Evolutionary conservation across 129 eudicot genomes (phyloP).

Genomic region (Escallonia herrerae): DNA sequence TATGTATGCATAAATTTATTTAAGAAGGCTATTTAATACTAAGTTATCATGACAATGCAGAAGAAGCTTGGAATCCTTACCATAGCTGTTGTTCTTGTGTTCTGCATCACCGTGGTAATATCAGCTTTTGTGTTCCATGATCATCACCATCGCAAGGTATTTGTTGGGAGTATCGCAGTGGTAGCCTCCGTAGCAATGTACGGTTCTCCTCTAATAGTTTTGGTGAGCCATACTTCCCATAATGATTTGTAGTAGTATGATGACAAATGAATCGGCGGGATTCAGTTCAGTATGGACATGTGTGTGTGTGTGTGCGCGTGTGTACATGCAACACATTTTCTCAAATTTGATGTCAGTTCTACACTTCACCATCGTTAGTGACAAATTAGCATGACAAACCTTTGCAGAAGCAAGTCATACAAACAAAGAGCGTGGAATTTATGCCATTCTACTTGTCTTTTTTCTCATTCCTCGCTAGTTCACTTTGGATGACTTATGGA

Average conservation of each 20-base stretch:
- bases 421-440: constrained; percentile 79
- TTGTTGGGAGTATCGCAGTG: constrained; percentile 71
- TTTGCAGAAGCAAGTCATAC: constrained; percentile 69
- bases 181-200: constrained; percentile 70
- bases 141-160: constrained; percentile 51
- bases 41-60: constrained; percentile 37
- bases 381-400: neutral
- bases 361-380: neutral
- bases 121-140: constrained; percentile 57
- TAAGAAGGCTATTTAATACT: neutral
- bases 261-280: neutral
- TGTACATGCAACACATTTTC: neutral
- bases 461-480: constrained; percentile 71
- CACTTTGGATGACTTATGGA: constrained; percentile 83
- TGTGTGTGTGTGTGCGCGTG: too few species aligned
- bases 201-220: constrained; percentile 63
- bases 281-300: neutral
- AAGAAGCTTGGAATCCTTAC: constrained; percentile 44
- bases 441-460: constrained; percentile 89
- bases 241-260: too few species aligned
- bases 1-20: too few species aligned
- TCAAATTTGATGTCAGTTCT: neutral
- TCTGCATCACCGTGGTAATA: constrained; percentile 30
- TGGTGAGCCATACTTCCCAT: constrained; percentile 40
- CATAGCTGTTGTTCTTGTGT: constrained; percentile 26